Evolutionary conservation across 2,329 filamentous ascomycete genomes (phyloP), one percentile per base, ranked within the genome.

Genomic region (Parascedosporium putredinis): DNA sequence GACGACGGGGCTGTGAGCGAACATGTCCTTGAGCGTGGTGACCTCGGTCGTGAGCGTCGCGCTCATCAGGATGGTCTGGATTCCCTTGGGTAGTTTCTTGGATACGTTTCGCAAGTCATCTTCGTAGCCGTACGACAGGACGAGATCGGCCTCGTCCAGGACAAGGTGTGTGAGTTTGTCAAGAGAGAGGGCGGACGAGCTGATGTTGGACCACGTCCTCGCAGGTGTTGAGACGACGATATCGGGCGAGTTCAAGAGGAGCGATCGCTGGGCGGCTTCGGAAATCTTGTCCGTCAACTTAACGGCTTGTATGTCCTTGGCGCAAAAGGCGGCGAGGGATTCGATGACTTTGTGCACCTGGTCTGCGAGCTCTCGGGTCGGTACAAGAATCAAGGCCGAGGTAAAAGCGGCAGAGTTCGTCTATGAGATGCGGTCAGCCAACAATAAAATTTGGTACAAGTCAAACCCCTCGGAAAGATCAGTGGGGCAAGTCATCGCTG

Each of bases 51-150:
- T 90, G 49, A 98, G 73, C 0, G 93, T 98, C 5, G 93, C 93
- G 56, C 88, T 95, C 81, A 95, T 95, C 62, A 98, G 76, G 59
- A 93, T 83, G 2, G 88, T 90, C 69, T 98, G 93, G 0, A 95
- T 79, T 2, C 86, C 86, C 61, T 86, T 86, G 1, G 91, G 90
- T 20, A 97, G 73, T 2, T 82, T 77, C 57, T 84, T 81, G 0
- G 89, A 76, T 29, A 98, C 75, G 57, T 80, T 84, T 59, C 89
- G 79, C 53, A 98, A 75, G 58, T 97, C 93, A 52, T 95, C 86
- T 51, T 91, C 84, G 62, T 96, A 95, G 45, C 90, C 93, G 62
- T 97, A 98, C 3, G 88, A 94, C 51, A 97, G 72, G 5, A 98
- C 85, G 54, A 98, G 67, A 62, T 98, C 93, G 2, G 91, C 90